Conservation (phyloP, 257 asterid species). For the Petunia axillaris region DNA sequence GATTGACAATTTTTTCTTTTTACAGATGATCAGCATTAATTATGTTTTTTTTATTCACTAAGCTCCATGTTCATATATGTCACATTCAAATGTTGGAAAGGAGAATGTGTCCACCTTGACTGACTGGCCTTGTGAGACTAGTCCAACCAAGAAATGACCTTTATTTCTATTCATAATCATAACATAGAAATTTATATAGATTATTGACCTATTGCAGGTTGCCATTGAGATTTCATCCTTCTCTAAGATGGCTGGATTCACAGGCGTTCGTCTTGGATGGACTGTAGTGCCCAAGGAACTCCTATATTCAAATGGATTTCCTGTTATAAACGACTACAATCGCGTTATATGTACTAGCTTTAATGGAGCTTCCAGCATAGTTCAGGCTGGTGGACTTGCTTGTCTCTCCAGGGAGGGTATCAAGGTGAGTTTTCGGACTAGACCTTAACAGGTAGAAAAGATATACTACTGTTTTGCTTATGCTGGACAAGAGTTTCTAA, state of each 20-base stretch:
- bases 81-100: background rate
- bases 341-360: constrained; percentile 78
- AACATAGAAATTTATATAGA: background rate
- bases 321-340: constrained; percentile 74
- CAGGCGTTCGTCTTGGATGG: constrained; percentile 95
- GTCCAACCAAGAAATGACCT: background rate
- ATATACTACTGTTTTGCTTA: background rate
- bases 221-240: constrained; percentile 91
- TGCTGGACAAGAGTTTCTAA: background rate
- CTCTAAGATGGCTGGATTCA: constrained; percentile 93
- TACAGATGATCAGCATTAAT: no score
- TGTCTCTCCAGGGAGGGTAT: constrained; percentile 69
- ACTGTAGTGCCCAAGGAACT: constrained; percentile 88
- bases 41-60: no score
- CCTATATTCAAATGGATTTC: constrained; percentile 70
- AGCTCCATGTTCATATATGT: background rate
- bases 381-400: constrained; percentile 91
- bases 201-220: constrained; percentile 45
- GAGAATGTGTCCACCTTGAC: background rate
- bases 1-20: no score
- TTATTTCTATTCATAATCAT: no score
- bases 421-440: constrained; percentile 45
- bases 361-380: constrained; percentile 85
- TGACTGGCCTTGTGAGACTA: background rate
- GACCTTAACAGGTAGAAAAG: background rate